Conservation (phyloP, 257 asterid genomes). For the Ligustrum vulgare region DNA sequence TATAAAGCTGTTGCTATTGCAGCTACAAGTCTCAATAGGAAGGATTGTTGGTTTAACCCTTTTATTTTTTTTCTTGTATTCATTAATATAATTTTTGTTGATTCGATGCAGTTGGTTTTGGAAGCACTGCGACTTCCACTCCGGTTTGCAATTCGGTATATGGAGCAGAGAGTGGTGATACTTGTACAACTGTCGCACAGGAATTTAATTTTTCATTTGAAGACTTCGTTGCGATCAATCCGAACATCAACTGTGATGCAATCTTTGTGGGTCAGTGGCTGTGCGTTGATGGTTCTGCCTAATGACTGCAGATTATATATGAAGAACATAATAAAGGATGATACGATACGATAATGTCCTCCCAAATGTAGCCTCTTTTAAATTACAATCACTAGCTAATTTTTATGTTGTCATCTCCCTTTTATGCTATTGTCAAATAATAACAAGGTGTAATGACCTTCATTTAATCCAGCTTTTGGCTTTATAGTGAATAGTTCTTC, state of each 20-base stretch:
- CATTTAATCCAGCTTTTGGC: background rate
- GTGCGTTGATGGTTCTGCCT: conserved; percentile 25
- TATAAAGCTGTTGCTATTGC: too few relatives aligned
- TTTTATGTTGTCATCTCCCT: background rate
- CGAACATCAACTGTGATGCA: conserved; percentile 30
- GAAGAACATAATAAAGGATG: conserved; percentile 1
- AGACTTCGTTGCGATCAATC: conserved; percentile 22
- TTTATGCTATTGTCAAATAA: background rate
- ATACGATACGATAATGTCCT: background rate
- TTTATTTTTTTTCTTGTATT: background rate
- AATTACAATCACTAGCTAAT: background rate
- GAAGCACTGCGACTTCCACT: background rate
- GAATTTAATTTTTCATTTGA: conserved; percentile 9
- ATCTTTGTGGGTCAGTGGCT: conserved; percentile 40
- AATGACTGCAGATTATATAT: background rate
- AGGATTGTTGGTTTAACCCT: too few relatives aligned
- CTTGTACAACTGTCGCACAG: conserved; percentile 17
- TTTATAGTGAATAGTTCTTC: background rate
- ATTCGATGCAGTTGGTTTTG: conserved; percentile 26
- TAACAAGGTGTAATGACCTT: background rate
- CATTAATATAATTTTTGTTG: background rate
- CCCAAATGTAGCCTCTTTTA: background rate
- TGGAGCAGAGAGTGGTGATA: conserved; percentile 29
- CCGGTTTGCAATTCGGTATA: conserved; percentile 11
- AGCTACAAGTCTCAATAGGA: too few relatives aligned